Percentiles rank a stretch among this genome's conserved stretches.
Conservation (phyloP, 345 rosid genomes). For the Microthlaspi erraticum region DNA sequence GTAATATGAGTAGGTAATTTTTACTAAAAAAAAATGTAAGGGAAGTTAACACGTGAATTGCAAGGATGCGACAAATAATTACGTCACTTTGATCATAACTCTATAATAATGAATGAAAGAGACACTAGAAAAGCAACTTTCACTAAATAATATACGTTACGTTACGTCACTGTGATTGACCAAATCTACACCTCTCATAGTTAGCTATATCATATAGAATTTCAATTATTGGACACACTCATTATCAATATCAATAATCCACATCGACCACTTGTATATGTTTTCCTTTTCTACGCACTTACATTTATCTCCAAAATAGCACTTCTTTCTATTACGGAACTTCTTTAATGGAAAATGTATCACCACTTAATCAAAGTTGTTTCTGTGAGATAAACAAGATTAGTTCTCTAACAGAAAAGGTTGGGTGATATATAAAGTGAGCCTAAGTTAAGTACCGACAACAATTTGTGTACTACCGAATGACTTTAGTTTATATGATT, state of each 20-base stretch:
- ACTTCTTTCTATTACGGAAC: slow-evolving; percentile 34
- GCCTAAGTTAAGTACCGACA: slow-evolving; percentile 25
- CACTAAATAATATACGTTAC: background rate
- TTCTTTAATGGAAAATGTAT: slow-evolving; percentile 26
- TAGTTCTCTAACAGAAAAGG: background rate
- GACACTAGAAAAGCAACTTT: slow-evolving; percentile 21
- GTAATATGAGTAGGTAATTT: background rate
- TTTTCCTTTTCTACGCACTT: slow-evolving; percentile 25
- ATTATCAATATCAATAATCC: slow-evolving; percentile 17
- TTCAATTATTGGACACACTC: slow-evolving; percentile 40
- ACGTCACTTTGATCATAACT: slow-evolving; percentile 19
- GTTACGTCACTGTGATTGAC: slow-evolving; percentile 34
- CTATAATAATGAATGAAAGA: slow-evolving; percentile 22
- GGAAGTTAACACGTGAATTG: slow-evolving; percentile 14
- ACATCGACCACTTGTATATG: slow-evolving; percentile 28
- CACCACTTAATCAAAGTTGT: background rate
- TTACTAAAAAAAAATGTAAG: background rate
- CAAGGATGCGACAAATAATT: background rate
- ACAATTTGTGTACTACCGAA: background rate
- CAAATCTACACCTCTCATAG: slow-evolving; percentile 26
- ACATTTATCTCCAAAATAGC: slow-evolving; percentile 5
- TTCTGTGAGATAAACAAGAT: background rate
- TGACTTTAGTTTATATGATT: slow-evolving; percentile 13
- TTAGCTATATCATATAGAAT: slow-evolving; percentile 12
- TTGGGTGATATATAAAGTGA: slow-evolving; percentile 6